Evolutionary conservation across 2,329 filamentous ascomycete species (phyloP), one percentile per base, ranked within the genome.

Genomic region (Aureobasidium leucospermi): DNA sequence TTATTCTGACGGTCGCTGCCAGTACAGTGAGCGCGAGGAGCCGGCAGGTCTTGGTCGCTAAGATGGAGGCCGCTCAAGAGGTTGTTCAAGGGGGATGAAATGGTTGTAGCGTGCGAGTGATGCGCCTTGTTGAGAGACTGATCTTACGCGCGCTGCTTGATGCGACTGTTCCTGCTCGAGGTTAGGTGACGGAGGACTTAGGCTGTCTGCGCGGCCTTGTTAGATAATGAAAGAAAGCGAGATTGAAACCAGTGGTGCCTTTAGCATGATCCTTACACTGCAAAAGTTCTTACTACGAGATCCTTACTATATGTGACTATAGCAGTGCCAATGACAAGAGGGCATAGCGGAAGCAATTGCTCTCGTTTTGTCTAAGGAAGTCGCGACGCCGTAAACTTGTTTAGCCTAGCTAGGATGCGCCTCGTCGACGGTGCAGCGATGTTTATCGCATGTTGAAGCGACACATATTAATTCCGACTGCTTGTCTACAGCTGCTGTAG

Each of bases 281-380:
- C 74, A 66, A 80, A 83, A 0, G 78, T 79, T 64, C 79, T 75
- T n/a, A 82, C 73, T 60, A 72, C 68, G 55, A 81, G 73, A 63
- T 81, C 76, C 19, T 75, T 77, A 60, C 76, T 80, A 42, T 78
- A 77, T 2, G 82, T 81, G 60, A 86, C 67, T 28, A 86, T 67
- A 23, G 76, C 79, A 1, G 80, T 84, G 6, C 83, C 83, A 67
- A 86, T 83, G 15, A 80, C 72, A 72, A 80, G 66, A 78, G 71
- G 15, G 74, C 76, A 38, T 69, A 69, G 63, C 76, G 79, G 67
- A 77, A 79, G 64, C 74, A 74, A 59, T 74, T 74, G 4, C 65
- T 65, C 43, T 65, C 59, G 42, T 48, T 58, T 47, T 51, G 32
- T 58, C 52, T 31, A 38, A 31, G 49, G 34, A 10, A 4, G 55